phyloP scores from a whole-genome alignment of 2,329 filamentous ascomycete species.

The Alternaria ventricosa region DNA sequence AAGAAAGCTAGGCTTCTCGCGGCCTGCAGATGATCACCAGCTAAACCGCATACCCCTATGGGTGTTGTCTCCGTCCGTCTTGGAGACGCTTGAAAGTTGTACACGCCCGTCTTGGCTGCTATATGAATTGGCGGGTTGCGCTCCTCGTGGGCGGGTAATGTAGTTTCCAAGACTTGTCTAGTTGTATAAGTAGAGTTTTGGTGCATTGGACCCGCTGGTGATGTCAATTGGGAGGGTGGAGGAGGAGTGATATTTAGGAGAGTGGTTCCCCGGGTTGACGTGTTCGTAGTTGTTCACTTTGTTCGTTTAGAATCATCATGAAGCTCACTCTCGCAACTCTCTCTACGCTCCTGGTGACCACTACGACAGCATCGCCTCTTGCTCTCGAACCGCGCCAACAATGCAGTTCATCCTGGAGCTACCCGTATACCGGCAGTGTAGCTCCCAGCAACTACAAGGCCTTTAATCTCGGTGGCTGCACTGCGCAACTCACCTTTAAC shows the following conservation, averaged over 20 bases:
- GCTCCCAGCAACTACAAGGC: constrained; percentile 6
- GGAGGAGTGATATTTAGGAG: background rate
- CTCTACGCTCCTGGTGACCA: background rate
- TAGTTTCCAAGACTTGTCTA: background rate
- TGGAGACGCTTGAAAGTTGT: background rate
- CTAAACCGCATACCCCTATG: background rate
- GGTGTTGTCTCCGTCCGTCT: background rate
- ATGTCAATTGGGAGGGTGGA: background rate
- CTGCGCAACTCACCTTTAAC: constrained; percentile 9
- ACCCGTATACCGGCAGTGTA: background rate
- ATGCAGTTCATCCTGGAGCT: background rate
- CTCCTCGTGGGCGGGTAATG: background rate
- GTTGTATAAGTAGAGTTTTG: background rate
- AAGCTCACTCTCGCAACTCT: background rate
- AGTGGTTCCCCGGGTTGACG: background rate
- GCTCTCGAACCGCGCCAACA: background rate
- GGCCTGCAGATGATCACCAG: background rate
- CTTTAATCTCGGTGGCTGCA: constrained; percentile 7
- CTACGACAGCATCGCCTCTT: background rate
- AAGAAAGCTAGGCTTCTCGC: background rate
- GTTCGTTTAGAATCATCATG: background rate
- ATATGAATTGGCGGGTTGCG: background rate
- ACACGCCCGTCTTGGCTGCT: background rate
- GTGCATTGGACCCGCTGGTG: background rate
- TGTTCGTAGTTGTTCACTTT: background rate